phyloP scores from a whole-genome alignment of 805 yeast genomes.

The Metschnikowia matae region DNA sequence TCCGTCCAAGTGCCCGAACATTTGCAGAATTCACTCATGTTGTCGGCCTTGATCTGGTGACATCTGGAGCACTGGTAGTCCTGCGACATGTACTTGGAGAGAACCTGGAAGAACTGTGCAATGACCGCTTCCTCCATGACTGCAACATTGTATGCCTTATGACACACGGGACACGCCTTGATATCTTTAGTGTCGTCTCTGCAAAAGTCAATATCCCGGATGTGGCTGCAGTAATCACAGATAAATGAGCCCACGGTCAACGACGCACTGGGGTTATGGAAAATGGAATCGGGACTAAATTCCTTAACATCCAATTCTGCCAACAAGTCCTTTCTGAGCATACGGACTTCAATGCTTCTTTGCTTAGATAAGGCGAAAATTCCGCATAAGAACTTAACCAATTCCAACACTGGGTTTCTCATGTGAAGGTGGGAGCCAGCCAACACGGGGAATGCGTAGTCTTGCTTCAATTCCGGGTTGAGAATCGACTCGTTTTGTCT shows the following conservation, averaged over 20 bases:
- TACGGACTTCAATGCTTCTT: constrained; percentile 66
- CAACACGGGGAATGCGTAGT: constrained; percentile 67
- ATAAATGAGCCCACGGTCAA: constrained; percentile 62
- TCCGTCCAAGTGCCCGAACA: constrained; percentile 88
- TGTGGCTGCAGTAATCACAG: constrained; percentile 75
- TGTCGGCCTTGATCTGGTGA: constrained; percentile 57
- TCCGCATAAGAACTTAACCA: constrained; percentile 72
- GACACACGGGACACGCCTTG: constrained; percentile 69
- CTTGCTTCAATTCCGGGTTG: constrained; percentile 57
- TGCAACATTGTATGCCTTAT: constrained; percentile 56
- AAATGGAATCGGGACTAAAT: constrained; percentile 71
- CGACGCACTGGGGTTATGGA: constrained; percentile 70
- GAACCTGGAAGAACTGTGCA: constrained; percentile 50
- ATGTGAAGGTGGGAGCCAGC: constrained; percentile 66
- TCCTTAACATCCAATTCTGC: constrained; percentile 76
- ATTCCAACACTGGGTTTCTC: constrained; percentile 72
- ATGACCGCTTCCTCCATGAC: constrained; percentile 78
- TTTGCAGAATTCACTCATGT: constrained; percentile 68
- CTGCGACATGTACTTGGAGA: constrained; percentile 67
- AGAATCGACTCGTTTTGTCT: constrained; percentile 71
- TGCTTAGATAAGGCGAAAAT: constrained; percentile 63
- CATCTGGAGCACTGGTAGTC: constrained; percentile 83
- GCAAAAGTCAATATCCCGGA: constrained; percentile 79
- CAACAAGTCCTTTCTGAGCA: constrained; percentile 70
- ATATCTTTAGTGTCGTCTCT: constrained; percentile 50